phyloP scores from a whole-genome alignment of 1,284 basidiomycete species.

The Rhodotorula sp. region DNA sequence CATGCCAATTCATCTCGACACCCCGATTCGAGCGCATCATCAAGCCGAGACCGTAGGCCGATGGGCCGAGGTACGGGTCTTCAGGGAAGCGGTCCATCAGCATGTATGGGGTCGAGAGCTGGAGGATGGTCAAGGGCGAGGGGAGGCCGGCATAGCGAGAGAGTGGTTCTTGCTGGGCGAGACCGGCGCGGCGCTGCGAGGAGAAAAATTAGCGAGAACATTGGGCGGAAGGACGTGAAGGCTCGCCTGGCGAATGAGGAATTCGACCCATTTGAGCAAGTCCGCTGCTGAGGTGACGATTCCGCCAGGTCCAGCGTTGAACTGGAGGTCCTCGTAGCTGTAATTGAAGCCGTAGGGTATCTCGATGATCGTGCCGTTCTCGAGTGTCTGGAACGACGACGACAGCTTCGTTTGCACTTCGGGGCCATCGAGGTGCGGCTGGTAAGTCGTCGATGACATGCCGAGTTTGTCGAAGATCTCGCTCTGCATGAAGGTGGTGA shows the following conservation, averaged over 20 bases:
- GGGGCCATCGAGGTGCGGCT: slow-evolving; percentile 39
- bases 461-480: slow-evolving; percentile 54
- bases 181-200: neutral
- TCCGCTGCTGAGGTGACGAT: slow-evolving; percentile 51
- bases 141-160: neutral
- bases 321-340: slow-evolving; percentile 43
- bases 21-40: neutral
- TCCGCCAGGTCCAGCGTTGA: slow-evolving; percentile 54
- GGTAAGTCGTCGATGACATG: slow-evolving; percentile 55
- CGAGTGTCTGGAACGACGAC: slow-evolving; percentile 47
- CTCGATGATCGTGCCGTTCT: slow-evolving; percentile 44
- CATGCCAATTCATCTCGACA: neutral
- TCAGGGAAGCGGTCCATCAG: too few relatives aligned
- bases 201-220: neutral
- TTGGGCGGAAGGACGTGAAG: too few relatives aligned
- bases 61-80: too few relatives aligned
- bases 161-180: neutral
- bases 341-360: slow-evolving; percentile 46
- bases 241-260: neutral
- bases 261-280: slow-evolving; percentile 44
- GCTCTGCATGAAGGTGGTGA: slow-evolving; percentile 52
- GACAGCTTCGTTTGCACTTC: slow-evolving; percentile 38
- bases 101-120: neutral
- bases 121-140: neutral
- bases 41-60: neutral